Conservation (phyloP, 2,329 filamentous ascomycete genomes). For the Neofusicoccum cordaticola region DNA sequence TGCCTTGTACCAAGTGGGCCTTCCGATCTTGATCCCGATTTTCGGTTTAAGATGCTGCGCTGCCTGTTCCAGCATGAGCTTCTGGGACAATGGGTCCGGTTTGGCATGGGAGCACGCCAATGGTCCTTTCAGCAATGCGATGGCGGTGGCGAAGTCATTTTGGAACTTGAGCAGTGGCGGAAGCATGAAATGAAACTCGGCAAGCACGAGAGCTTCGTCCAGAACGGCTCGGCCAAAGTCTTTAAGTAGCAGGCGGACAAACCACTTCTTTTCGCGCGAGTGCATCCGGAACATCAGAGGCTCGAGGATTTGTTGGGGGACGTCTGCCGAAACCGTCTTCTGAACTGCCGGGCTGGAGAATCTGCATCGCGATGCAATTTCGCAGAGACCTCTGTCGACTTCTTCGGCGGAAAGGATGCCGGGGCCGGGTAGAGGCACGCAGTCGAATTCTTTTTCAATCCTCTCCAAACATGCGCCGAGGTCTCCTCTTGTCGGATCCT, state of each 20-base stretch:
- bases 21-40: constrained; percentile 46
- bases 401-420: constrained; percentile 65
- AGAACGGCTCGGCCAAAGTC: constrained; percentile 66
- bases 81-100: constrained; percentile 33
- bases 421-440: constrained; percentile 32
- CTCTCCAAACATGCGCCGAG: constrained; percentile 69
- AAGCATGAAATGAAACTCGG: constrained; percentile 65
- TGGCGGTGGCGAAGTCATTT: constrained; percentile 62
- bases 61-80: constrained; percentile 36
- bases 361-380: constrained; percentile 63
- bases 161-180: constrained; percentile 69
- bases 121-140: constrained; percentile 51
- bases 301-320: constrained; percentile 44
- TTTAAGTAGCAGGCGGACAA: constrained; percentile 77
- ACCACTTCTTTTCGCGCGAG: constrained; percentile 79
- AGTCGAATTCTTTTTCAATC: constrained; percentile 59
- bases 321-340: constrained; percentile 24
- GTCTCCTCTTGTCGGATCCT: constrained; percentile 59
- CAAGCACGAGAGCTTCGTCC: constrained; percentile 56
- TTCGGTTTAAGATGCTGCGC: constrained; percentile 36
- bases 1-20: constrained; percentile 46
- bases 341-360: constrained; percentile 64
- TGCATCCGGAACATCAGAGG: constrained; percentile 59
- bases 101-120: constrained; percentile 37
- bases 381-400: constrained; percentile 64